Conservation (phyloP, 2,329 filamentous ascomycete species). For the Epichloe glyceriae region DNA sequence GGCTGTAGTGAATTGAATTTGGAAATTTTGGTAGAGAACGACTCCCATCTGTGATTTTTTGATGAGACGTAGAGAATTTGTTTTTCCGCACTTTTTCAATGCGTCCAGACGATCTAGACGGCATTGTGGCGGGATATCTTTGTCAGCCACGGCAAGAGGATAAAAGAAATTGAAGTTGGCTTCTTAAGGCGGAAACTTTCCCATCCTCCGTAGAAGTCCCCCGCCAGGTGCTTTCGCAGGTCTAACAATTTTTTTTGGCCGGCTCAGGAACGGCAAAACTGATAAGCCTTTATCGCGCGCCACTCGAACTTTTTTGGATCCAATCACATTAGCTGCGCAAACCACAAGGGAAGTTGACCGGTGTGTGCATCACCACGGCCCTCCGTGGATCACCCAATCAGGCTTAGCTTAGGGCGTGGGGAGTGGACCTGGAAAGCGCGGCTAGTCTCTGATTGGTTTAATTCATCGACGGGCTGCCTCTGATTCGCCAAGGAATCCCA, state of each 20-base stretch:
- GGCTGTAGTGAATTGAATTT: conserved; percentile 86
- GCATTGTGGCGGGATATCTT: conserved; percentile 34
- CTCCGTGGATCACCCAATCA: too few relatives aligned
- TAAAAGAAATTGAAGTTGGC: background rate
- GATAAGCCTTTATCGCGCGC: conserved; percentile 18
- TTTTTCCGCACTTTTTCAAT: conserved; percentile 57
- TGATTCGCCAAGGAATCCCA: too few relatives aligned
- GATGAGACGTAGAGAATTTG: conserved; percentile 58
- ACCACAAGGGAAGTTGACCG: conserved; percentile 1
- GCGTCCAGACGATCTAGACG: conserved; percentile 49
- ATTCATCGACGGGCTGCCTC: too few relatives aligned
- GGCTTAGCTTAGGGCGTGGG: too few relatives aligned
- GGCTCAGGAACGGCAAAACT: conserved; percentile 20
- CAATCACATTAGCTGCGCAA: conserved; percentile 23
- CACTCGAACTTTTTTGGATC: conserved; percentile 8
- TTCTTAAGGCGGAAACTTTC: background rate
- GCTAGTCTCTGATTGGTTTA: too few relatives aligned
- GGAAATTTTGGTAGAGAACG: conserved; percentile 79
- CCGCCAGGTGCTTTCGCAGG: conserved; percentile 11
- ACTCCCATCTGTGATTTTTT: conserved; percentile 80
- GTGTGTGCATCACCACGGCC: too few relatives aligned
- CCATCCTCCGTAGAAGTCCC: background rate
- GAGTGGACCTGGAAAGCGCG: too few relatives aligned
- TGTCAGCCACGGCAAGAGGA: conserved; percentile 9
- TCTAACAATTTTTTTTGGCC: conserved; percentile 18